Evolutionary conservation across 2,329 filamentous ascomycete genomes (phyloP), one percentile per base, ranked within the genome.

Genomic region (Amylocarpus encephaloides): DNA sequence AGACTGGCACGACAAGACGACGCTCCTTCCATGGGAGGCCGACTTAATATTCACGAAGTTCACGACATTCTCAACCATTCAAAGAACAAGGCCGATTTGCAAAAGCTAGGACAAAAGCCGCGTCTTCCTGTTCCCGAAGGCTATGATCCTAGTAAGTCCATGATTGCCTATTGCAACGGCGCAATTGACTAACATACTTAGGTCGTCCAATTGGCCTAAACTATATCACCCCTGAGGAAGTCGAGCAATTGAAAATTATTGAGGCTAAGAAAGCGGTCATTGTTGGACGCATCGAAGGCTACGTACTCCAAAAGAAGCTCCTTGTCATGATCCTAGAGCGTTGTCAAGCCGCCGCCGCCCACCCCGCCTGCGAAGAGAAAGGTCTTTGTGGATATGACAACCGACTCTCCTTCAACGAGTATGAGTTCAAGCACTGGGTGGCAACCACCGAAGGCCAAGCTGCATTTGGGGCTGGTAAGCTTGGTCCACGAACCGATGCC

Each of bases 381-480:
- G 50, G 56, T 9, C 48, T 63, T 9, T 66, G 64, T 42, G 62
- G 62, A 19, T 66, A 64, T 36, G 63, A 65, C 38, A 57, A 61
- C 34, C 62, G 63, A 15, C 56, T 65, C 11, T 53, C 61, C 12
- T 56, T 65, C 34, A 65, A 64, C 36, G 57, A 63, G 19, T 49
- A 51, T 15, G 56, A 66, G 43, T 63, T 66, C 34, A 45, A 51
- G 1, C 34, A 34, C 16, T 66, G 62, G 60, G 46, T 52, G 5
- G 44, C 56, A 15, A 57, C 58, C 5, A 41, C 48, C 5, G 64
- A 66, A 41, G 62, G 60, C 6, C 57, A 53, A 30, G 40, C 41
- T 9, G 59, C 61, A 12, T 56, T 64, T 11, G 49, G 49, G 13
- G 61, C 54, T n/a, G 54, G 53, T 7, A 35, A 49, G 26, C 57